These are phyloP conservation scores for Sclerospora graminicola DNA, from an alignment of 352 stramenopile genomes.

Conservation along the genomic window DNA sequence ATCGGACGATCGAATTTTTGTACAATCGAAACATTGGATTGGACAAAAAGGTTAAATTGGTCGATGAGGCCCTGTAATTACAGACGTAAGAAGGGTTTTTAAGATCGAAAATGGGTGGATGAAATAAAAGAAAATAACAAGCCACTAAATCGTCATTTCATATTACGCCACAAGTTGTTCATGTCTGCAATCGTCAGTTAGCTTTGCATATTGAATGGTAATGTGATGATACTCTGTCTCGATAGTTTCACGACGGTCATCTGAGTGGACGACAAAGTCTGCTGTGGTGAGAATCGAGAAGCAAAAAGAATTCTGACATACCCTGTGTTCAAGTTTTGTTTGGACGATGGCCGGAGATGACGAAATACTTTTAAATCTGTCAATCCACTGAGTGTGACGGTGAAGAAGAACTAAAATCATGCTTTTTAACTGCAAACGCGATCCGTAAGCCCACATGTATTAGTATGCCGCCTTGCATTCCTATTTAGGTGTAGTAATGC, in stretches of 20 bases:
- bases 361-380: constrained; percentile 58
- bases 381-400: constrained; percentile 74
- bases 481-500: no score
- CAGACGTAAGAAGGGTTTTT: constrained; percentile 9
- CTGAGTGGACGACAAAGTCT: constrained; percentile 49
- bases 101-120: constrained; percentile 2
- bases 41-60: constrained; percentile 5
- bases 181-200: not conserved
- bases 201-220: constrained; percentile 27
- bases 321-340: constrained; percentile 19
- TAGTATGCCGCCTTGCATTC: no score
- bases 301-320: constrained; percentile 77
- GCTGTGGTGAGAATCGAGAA: constrained; percentile 83
- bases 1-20: not conserved
- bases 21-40: constrained; percentile 6
- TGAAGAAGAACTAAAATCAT: constrained; percentile 64
- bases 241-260: constrained; percentile 86
- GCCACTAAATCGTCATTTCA: not conserved
- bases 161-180: not conserved
- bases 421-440: constrained; percentile 86
- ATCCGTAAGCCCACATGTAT: constrained; percentile 10
- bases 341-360: constrained; percentile 24
- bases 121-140: no score
- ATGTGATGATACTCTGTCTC: constrained; percentile 83
- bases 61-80: constrained; percentile 9